A percentile compares a stretch with the other conserved stretches of the same genome.
phyloP scores from a whole-genome alignment of 129 eudicot species.

The Saposhnikovia divaricata region DNA sequence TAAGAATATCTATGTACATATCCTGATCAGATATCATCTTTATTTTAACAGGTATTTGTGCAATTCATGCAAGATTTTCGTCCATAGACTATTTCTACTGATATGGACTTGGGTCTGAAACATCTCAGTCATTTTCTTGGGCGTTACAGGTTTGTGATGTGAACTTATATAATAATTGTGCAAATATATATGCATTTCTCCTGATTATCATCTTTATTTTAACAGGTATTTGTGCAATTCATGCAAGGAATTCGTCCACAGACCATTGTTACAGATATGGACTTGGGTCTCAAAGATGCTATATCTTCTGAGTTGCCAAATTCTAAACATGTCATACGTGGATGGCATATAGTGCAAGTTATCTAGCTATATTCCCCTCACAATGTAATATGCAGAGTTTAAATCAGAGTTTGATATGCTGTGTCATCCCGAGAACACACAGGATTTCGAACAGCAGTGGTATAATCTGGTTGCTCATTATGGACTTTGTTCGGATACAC shows the following conservation, averaged over 20 bases:
- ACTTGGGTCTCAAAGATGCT: conserved; percentile 59
- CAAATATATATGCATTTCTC: not conserved
- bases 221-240: conserved; percentile 53
- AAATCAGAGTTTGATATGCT: conserved; percentile 59
- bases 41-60: too few species aligned
- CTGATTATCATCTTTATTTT: conserved; percentile 10
- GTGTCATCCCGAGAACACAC: conserved; percentile 50
- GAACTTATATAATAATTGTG: conserved; percentile 10
- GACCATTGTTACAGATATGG: conserved; percentile 65
- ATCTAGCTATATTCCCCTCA: conserved; percentile 57
- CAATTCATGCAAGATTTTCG: too few species aligned
- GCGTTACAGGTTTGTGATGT: conserved; percentile 51
- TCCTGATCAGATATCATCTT: too few species aligned
- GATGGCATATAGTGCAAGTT: conserved; percentile 52
- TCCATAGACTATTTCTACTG: too few species aligned
- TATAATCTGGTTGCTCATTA: conserved; percentile 52
- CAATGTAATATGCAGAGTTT: conserved; percentile 43
- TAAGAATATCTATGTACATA: too few species aligned
- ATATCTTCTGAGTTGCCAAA: conserved; percentile 58
- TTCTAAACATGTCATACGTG: conserved; percentile 52
- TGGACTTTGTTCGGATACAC: conserved; percentile 63
- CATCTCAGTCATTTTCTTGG: conserved; percentile 55
- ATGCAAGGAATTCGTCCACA: conserved; percentile 66
- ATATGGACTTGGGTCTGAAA: too few species aligned
- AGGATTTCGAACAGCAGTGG: conserved; percentile 81